A percentile compares a stretch with the other conserved stretches of the same genome.
phyloP scores from a whole-genome alignment of 1,139 yeast genomes.

The Magnusiomyces sp. region DNA sequence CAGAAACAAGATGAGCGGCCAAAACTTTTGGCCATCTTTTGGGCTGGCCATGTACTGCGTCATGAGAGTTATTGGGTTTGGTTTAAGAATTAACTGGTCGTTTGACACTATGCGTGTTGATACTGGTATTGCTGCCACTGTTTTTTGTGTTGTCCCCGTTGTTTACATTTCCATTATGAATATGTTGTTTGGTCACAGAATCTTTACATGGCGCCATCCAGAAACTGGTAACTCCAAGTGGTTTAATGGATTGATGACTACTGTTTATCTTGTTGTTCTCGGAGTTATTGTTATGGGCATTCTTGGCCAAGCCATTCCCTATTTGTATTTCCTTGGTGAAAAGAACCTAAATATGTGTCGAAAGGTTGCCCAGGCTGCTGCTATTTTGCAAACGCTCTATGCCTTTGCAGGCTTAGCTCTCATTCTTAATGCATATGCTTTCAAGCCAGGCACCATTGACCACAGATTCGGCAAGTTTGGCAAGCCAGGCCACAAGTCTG shows the following conservation, averaged over 20 bases:
- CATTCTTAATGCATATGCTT: slow-evolving; percentile 44
- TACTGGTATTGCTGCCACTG: slow-evolving; percentile 52
- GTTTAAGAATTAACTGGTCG: slow-evolving; percentile 54
- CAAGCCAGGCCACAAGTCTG: slow-evolving; percentile 15
- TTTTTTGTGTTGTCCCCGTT: slow-evolving; percentile 43
- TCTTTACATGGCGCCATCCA: slow-evolving; percentile 79
- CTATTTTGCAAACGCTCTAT: slow-evolving; percentile 50
- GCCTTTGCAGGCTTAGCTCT: slow-evolving; percentile 47
- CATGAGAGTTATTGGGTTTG: slow-evolving; percentile 52
- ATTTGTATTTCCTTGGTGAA: slow-evolving; percentile 46
- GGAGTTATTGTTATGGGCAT: slow-evolving; percentile 60
- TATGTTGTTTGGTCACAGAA: slow-evolving; percentile 63
- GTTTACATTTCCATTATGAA: slow-evolving; percentile 41
- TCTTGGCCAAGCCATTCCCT: slow-evolving; percentile 58
- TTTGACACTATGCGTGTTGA: slow-evolving; percentile 38
- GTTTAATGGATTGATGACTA: slow-evolving; percentile 49
- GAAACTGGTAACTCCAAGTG: slow-evolving; percentile 52
- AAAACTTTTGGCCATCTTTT: slow-evolving; percentile 50
- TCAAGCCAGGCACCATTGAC: slow-evolving; percentile 51
- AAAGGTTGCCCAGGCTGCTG: slow-evolving; percentile 50
- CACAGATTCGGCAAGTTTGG: slow-evolving; percentile 36
- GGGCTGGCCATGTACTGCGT: slow-evolving; percentile 48
- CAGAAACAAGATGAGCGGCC: slow-evolving; percentile 52
- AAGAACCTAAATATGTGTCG: slow-evolving; percentile 43
- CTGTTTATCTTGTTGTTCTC: slow-evolving; percentile 45